A percentile compares a stretch with the other conserved stretches of the same genome.
Conservation (phyloP, 352 stramenopile species). For the Globisporangium viniferum region DNA sequence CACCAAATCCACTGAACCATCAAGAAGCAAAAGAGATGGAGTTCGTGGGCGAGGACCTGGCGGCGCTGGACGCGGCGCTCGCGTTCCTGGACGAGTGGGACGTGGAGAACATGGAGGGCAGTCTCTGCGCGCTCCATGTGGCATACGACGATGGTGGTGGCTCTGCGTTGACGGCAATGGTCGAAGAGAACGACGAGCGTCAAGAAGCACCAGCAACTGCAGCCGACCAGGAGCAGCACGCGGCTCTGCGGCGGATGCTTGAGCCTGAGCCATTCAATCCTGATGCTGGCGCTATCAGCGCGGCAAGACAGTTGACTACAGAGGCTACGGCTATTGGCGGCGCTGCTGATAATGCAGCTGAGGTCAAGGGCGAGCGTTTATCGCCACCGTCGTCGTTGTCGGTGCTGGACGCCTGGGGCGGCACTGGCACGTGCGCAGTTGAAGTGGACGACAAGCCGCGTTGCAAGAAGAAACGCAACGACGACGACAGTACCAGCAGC, state of each 20-base stretch:
- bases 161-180: neutral
- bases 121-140: neutral
- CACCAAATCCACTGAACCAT: neutral
- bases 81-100: conserved; percentile 20
- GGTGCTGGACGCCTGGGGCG: neutral
- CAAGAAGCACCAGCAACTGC: neutral
- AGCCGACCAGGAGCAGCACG: neutral
- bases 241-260: neutral
- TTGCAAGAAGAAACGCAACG: conserved; percentile 11
- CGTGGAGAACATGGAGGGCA: conserved; percentile 3
- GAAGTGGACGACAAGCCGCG: conserved; percentile 9
- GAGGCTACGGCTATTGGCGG: neutral
- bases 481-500: neutral
- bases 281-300: neutral
- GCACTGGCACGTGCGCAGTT: neutral
- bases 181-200: neutral
- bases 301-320: neutral
- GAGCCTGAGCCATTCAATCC: neutral
- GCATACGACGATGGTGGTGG: too few relatives aligned
- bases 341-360: neutral
- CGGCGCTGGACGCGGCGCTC: conserved; percentile 16
- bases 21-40: neutral
- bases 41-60: conserved; percentile 16
- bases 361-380: neutral
- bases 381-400: neutral